phyloP scores from a whole-genome alignment of 768 basidiomycete genomes.

The Rhizopogon roseolus region DNA sequence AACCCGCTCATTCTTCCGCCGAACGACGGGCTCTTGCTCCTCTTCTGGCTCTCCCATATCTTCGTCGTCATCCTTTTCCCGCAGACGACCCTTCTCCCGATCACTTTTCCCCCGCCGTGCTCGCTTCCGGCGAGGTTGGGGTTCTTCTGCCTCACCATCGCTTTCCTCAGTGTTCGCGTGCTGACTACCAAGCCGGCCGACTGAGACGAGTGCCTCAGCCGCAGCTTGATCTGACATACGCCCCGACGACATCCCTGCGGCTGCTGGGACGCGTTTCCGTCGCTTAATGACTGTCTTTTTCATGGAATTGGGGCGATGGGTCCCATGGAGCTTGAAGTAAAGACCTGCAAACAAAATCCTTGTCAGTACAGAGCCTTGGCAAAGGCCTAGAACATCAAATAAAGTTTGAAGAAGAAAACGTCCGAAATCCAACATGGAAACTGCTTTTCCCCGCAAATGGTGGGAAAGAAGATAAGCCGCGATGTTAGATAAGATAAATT shows the following conservation, averaged over 20 bases:
- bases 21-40: constrained; percentile 10
- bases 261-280: constrained; percentile 94
- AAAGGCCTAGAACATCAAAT: not conserved
- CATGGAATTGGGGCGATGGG: constrained; percentile 96
- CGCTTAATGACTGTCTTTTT: constrained; percentile 99
- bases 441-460: constrained; percentile 1
- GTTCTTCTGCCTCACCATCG: constrained; percentile 36
- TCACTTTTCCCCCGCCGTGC: constrained; percentile 35
- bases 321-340: constrained; percentile 97
- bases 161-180: constrained; percentile 36
- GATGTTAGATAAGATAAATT: constrained; percentile 16
- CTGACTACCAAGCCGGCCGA: constrained; percentile 50
- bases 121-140: constrained; percentile 57
- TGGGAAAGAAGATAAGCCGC: constrained; percentile 24
- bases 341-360: constrained; percentile 54
- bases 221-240: constrained; percentile 82
- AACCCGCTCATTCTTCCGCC: constrained; percentile 29
- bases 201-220: constrained; percentile 83
- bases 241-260: constrained; percentile 40
- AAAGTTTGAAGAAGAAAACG: not conserved
- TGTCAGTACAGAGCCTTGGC: constrained; percentile 10
- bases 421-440: constrained; percentile 22
- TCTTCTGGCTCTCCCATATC: constrained; percentile 43
- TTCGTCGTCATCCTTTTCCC: constrained; percentile 40
- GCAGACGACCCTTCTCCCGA: constrained; percentile 31